Percentiles rank a stretch among this genome's conserved stretches.
These are phyloP conservation scores for Favolaschia claudopus DNA, from an alignment of 768 basidiomycete genomes.

Conservation along the genomic window DNA sequence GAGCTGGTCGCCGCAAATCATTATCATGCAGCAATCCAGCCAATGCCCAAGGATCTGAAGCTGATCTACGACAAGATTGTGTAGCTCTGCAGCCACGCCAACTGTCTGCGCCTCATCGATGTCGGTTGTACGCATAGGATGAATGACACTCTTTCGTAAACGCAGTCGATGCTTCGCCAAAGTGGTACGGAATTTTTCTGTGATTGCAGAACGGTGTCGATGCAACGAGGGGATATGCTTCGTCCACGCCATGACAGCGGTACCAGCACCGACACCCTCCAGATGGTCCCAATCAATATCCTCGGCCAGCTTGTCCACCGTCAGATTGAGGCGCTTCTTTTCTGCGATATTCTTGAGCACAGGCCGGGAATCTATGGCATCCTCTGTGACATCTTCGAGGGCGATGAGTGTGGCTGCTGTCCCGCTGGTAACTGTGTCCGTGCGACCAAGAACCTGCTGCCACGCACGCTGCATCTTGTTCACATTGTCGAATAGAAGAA, in stretches of 20 bases:
- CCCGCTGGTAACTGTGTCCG: too few species aligned
- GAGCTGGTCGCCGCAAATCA: slow-evolving; percentile 30
- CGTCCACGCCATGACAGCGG: slow-evolving; percentile 14
- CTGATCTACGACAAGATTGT: slow-evolving; percentile 21
- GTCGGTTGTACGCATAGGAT: slow-evolving; percentile 8
- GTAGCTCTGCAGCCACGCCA: slow-evolving; percentile 4
- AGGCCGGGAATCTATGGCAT: too few species aligned
- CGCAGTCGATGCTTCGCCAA: slow-evolving; percentile 20
- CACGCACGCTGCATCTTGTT: too few species aligned
- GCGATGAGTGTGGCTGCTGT: too few species aligned
- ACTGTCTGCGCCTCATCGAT: slow-evolving; percentile 25
- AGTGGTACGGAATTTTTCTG: not conserved
- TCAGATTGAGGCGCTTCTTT: too few species aligned
- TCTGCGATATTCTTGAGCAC: too few species aligned
- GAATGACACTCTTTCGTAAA: slow-evolving; percentile 14
- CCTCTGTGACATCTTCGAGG: too few species aligned
- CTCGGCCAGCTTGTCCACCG: too few species aligned
- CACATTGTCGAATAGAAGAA: too few species aligned
- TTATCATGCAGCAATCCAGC: slow-evolving; percentile 9
- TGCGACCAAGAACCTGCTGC: too few species aligned
- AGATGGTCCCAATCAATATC: too few species aligned
- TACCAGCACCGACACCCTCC: too few species aligned
- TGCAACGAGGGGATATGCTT: slow-evolving; percentile 8
- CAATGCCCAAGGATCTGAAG: not conserved
- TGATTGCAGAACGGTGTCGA: not conserved